These are phyloP conservation scores for Colletotrichum nymphaeae DNA, from an alignment of 2,329 filamentous ascomycete genomes.

Conservation along the genomic window DNA sequence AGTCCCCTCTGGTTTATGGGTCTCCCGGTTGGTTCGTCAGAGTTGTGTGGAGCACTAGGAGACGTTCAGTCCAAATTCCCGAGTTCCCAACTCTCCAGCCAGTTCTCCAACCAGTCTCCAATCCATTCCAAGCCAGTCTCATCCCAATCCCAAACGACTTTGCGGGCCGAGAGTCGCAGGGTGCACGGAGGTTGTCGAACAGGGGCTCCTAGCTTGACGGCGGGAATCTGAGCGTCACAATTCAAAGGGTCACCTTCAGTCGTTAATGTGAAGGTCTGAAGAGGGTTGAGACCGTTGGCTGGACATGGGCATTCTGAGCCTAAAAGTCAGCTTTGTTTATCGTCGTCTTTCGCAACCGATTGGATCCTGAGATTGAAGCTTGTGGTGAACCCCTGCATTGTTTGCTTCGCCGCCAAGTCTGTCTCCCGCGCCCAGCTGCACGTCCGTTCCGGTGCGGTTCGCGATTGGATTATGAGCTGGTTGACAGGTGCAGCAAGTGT, in stretches of 20 bases:
- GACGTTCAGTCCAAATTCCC: not conserved
- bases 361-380: conserved; percentile 3
- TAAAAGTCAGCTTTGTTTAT: not conserved
- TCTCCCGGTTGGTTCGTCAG: conserved; percentile 19
- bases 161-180: conserved; percentile 15
- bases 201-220: conserved; percentile 16
- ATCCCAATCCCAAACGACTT: conserved; percentile 13
- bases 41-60: not conserved
- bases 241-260: not conserved
- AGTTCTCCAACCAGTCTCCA: conserved; percentile 15
- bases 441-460: conserved; percentile 17
- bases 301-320: not conserved
- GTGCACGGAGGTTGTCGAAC: conserved; percentile 19
- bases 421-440: not conserved
- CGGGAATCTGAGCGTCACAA: conserved; percentile 17
- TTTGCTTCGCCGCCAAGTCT: not conserved
- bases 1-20: not conserved
- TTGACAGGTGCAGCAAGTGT: conserved; percentile 22
- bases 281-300: not conserved
- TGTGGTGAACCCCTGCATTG: conserved; percentile 8
- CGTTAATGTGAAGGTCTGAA: not conserved
- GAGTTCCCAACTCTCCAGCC: not conserved
- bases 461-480: conserved; percentile 22
- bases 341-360: not conserved
- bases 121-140: conserved; percentile 17